These are phyloP conservation scores for Saraca asoca DNA, from an alignment of 331 rosid genomes.

Conservation along the genomic window DNA sequence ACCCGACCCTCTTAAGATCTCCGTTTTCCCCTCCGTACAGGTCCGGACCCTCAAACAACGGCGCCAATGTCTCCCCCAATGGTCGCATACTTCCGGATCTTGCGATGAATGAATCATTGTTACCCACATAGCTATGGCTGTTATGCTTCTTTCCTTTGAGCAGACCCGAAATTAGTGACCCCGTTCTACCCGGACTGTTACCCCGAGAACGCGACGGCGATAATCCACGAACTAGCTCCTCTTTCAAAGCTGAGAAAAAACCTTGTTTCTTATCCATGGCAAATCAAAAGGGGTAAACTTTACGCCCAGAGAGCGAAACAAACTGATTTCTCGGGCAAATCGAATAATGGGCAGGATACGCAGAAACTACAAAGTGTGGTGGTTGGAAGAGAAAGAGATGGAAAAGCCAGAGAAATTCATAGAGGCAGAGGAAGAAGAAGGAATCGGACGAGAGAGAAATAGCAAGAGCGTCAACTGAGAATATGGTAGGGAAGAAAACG, in stretches of 20 bases:
- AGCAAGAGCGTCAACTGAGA: neutral
- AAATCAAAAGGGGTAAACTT: neutral
- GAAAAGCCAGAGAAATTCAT: conserved; percentile 33
- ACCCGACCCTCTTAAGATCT: conserved; percentile 67
- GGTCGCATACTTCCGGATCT: conserved; percentile 85
- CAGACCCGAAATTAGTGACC: conserved; percentile 65
- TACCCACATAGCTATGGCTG: neutral
- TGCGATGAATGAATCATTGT: conserved; percentile 45
- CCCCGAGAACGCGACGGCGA: conserved; percentile 89
- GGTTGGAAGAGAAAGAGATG: neutral
- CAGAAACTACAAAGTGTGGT: neutral
- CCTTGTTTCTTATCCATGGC: conserved; percentile 87
- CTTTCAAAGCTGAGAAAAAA: conserved; percentile 85
- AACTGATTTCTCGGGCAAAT: neutral
- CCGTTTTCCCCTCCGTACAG: conserved; percentile 64
- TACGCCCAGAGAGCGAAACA: neutral
- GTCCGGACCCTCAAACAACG: conserved; percentile 93
- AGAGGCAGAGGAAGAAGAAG: conserved; percentile 9
- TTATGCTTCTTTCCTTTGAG: conserved; percentile 59
- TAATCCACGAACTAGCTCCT: conserved; percentile 88
- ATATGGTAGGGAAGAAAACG: conserved; percentile 5
- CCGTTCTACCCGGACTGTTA: conserved; percentile 66
- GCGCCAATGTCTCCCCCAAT: conserved; percentile 58
- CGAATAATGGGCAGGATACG: neutral
- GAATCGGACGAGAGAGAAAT: neutral